Conservation (phyloP, 2,329 filamentous ascomycete species). For the Lecanosticta acicola region DNA sequence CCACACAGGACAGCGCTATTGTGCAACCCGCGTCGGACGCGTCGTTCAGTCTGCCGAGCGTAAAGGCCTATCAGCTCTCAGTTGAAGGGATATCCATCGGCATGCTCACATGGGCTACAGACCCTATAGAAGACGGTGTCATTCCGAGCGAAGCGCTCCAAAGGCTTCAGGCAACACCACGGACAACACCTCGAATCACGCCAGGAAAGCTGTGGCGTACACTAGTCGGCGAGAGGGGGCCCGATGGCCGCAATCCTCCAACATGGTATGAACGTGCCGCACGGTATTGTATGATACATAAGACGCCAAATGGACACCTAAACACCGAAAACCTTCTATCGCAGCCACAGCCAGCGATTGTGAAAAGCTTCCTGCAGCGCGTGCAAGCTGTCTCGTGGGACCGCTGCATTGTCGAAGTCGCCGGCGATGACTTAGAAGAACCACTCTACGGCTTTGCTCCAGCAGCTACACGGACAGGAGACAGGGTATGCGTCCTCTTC, state of each 20-base stretch:
- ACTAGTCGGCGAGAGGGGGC: constrained; percentile 16
- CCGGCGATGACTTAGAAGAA: background rate
- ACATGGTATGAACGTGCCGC: constrained; percentile 15
- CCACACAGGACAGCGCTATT: too few species aligned
- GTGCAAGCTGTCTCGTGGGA: constrained; percentile 10
- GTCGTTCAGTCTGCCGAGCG: background rate
- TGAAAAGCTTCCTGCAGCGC: constrained; percentile 1
- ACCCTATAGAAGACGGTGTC: constrained; percentile 8
- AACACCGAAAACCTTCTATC: constrained; percentile 1
- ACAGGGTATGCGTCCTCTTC: constrained; percentile 19
- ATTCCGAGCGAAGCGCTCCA: constrained; percentile 4
- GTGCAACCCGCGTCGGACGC: too few species aligned
- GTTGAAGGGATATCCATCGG: constrained; percentile 8
- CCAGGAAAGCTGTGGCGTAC: constrained; percentile 13
- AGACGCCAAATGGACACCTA: constrained; percentile 4
- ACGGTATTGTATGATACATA: background rate
- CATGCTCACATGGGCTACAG: constrained; percentile 4
- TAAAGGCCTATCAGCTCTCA: background rate
- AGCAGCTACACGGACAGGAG: constrained; percentile 1
- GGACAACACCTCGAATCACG: background rate
- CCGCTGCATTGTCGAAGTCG: constrained; percentile 2
- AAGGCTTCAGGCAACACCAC: background rate
- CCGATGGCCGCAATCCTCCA: constrained; percentile 11
- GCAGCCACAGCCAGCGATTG: background rate
- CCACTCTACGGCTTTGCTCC: constrained; percentile 3